A percentile compares a stretch with the other conserved stretches of the same genome.
phyloP scores from a whole-genome alignment of 1,139 yeast species.

The Zygosaccharomyces pseudobailii region DNA sequence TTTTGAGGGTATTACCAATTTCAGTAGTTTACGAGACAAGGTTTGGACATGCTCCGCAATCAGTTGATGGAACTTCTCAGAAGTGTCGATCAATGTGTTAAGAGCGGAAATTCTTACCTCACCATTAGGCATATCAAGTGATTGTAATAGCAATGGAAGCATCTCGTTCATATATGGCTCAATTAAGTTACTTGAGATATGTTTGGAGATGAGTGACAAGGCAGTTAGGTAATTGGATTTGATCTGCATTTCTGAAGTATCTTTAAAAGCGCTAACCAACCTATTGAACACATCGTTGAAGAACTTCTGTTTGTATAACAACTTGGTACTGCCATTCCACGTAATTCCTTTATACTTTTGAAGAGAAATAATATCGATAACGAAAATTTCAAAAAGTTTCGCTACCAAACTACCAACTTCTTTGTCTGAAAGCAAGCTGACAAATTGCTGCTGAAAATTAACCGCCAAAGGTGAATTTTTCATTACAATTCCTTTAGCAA shows the following conservation, averaged over 20 bases:
- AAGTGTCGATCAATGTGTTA: conserved; percentile 47
- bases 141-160: conserved; percentile 66
- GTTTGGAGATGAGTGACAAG: conserved; percentile 60
- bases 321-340: conserved; percentile 52
- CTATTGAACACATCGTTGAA: conserved; percentile 54
- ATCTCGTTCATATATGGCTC: conserved; percentile 57
- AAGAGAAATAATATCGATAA: conserved; percentile 60
- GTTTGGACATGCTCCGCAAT: conserved; percentile 51
- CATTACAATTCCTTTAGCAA: conserved; percentile 62
- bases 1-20: conserved; percentile 33
- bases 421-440: conserved; percentile 36
- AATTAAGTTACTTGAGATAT: conserved; percentile 58
- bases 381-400: conserved; percentile 56
- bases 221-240: conserved; percentile 56
- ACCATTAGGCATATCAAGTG: conserved; percentile 47
- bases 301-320: conserved; percentile 73
- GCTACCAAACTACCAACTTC: conserved; percentile 40
- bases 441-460: conserved; percentile 37
- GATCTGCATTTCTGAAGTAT: conserved; percentile 22
- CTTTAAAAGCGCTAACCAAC: conserved; percentile 41
- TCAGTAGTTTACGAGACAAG: conserved; percentile 52
- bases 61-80: conserved; percentile 49
- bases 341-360: conserved; percentile 49
- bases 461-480: conserved; percentile 49
- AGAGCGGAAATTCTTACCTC: conserved; percentile 59